Conservation (phyloP, 2,329 filamentous ascomycete genomes). For the Aspergillus pseudoviridinutans region DNA sequence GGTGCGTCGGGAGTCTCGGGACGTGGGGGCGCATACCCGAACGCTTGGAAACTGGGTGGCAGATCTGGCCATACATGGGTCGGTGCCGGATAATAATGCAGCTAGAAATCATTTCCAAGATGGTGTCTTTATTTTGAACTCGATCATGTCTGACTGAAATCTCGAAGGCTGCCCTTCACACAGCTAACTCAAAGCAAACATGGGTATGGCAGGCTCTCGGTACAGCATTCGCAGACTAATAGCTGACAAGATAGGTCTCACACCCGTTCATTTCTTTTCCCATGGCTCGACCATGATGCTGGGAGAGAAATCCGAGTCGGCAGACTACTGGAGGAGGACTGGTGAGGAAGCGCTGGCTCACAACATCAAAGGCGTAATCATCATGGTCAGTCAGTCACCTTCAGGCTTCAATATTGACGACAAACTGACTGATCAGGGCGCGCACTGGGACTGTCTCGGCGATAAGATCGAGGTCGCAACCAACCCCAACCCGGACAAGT, state of each 20-base stretch:
- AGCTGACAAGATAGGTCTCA: constrained; percentile 20
- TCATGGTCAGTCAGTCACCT: constrained; percentile 54
- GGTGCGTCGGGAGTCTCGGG: too few species aligned
- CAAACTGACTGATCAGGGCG: constrained; percentile 41
- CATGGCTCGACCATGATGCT: constrained; percentile 72
- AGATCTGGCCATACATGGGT: too few species aligned
- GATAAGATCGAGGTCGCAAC: constrained; percentile 58
- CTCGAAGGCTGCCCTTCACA: too few species aligned
- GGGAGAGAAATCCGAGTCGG: constrained; percentile 59
- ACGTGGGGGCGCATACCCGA: too few species aligned
- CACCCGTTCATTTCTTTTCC: constrained; percentile 64
- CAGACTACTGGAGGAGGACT: constrained; percentile 62
- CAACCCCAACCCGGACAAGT: constrained; percentile 58
- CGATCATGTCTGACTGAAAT: too few species aligned
- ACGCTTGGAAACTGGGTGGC: too few species aligned
- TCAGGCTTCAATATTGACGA: not conserved
- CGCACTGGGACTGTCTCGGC: constrained; percentile 60
- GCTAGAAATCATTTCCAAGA: too few species aligned
- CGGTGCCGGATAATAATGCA: too few species aligned
- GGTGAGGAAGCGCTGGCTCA: constrained; percentile 60
- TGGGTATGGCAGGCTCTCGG: too few species aligned
- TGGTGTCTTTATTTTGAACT: too few species aligned
- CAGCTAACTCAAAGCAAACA: too few species aligned
- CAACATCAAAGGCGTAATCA: constrained; percentile 59
- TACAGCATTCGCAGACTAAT: too few species aligned